These are phyloP conservation scores for Petunia axillaris DNA, from an alignment of 257 asterid species.

Conservation along the genomic window DNA sequence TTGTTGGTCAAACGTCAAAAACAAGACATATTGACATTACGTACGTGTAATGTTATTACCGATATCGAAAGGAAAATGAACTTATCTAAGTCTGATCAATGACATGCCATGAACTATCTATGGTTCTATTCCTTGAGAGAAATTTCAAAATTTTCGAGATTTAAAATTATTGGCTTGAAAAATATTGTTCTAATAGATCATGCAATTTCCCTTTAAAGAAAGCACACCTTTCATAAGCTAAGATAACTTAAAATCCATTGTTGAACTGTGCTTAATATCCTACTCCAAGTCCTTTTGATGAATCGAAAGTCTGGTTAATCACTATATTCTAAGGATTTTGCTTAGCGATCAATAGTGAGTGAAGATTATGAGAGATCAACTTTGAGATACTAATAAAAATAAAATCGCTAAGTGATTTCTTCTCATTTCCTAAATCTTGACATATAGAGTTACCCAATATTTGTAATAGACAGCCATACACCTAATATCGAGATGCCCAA, in stretches of 20 bases:
- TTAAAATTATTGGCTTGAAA: constrained; percentile 5
- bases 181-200: background rate
- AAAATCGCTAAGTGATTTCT: too few species aligned
- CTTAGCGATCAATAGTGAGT: too few species aligned
- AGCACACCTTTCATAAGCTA: too few species aligned
- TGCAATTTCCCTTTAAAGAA: background rate
- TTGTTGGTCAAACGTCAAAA: background rate
- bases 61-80: background rate
- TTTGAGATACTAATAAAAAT: too few species aligned
- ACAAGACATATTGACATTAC: background rate
- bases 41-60: background rate
- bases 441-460: too few species aligned
- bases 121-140: background rate
- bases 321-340: too few species aligned
- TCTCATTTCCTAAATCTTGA: too few species aligned
- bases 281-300: constrained; percentile 15
- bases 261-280: background rate
- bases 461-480: too few species aligned
- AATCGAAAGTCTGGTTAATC: background rate
- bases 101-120: background rate
- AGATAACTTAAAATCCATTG: too few species aligned
- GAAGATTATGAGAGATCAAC: too few species aligned
- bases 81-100: background rate
- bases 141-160: background rate
- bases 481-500: too few species aligned